Conservation (phyloP, 1,139 yeast genomes). For the Blastobotrys serpentis region DNA sequence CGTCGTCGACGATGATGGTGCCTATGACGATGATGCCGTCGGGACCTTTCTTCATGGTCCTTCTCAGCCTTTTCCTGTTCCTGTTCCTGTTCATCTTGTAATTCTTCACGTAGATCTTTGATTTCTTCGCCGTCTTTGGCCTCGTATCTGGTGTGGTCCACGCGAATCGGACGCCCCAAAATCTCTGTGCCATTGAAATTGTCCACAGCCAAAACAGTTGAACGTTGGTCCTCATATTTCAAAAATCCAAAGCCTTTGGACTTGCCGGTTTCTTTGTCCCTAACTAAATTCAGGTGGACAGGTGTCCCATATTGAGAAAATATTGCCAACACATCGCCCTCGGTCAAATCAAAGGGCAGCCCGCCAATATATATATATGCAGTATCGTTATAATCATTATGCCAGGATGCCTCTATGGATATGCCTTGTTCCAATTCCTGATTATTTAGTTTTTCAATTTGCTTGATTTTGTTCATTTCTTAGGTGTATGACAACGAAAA, state of each 20-base stretch:
- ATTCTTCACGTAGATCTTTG: slow-evolving; percentile 10
- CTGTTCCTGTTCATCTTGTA: too few species aligned
- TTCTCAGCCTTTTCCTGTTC: slow-evolving; percentile 9
- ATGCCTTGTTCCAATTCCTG: slow-evolving; percentile 65
- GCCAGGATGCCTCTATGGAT: slow-evolving; percentile 77
- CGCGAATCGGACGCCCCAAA: slow-evolving; percentile 57
- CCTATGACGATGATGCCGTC: slow-evolving; percentile 9
- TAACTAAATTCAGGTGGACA: slow-evolving; percentile 67
- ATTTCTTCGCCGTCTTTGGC: slow-evolving; percentile 49
- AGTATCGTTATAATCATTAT: slow-evolving; percentile 74
- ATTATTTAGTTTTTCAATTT: slow-evolving; percentile 61
- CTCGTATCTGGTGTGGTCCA: slow-evolving; percentile 73
- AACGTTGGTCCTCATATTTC: slow-evolving; percentile 77
- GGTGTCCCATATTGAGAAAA: slow-evolving; percentile 93
- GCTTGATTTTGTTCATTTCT: slow-evolving; percentile 24
- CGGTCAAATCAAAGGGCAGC: slow-evolving; percentile 62
- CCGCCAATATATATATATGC: slow-evolving; percentile 68
- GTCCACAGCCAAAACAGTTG: slow-evolving; percentile 84
- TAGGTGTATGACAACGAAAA: not conserved
- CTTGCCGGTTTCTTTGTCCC: slow-evolving; percentile 66
- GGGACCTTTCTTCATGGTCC: slow-evolving; percentile 18
- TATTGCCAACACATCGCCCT: slow-evolving; percentile 70
- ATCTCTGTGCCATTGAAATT: slow-evolving; percentile 74
- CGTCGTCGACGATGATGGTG: not conserved
- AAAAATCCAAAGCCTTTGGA: slow-evolving; percentile 79